These are phyloP conservation scores for Aspergillus candidus DNA, from an alignment of 2,329 filamentous ascomycete species.

Conservation along the genomic window DNA sequence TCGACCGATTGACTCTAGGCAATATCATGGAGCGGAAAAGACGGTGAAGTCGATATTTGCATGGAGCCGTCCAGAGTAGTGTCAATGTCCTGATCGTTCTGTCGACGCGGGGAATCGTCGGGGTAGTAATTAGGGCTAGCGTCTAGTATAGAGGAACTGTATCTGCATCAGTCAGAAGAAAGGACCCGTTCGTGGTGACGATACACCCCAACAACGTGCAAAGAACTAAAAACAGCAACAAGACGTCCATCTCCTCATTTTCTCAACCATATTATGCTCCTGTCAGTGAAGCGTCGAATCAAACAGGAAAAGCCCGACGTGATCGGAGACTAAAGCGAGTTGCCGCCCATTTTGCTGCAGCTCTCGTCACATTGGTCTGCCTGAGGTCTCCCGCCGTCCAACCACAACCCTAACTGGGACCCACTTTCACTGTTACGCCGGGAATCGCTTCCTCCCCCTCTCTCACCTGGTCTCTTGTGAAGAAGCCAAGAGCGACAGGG, in stretches of 20 bases:
- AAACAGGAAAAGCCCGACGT: neutral
- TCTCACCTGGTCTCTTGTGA: constrained; percentile 6
- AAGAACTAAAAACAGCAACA: neutral
- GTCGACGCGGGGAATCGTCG: no score
- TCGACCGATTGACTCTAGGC: neutral
- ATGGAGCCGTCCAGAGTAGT: neutral
- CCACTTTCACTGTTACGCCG: no score
- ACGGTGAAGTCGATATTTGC: constrained; percentile 6
- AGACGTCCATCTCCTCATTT: neutral
- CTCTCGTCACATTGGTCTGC: neutral
- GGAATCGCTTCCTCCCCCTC: neutral
- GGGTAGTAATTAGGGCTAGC: no score
- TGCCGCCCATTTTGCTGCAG: no score
- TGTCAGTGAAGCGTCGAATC: no score
- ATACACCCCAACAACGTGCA: constrained; percentile 1
- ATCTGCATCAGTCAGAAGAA: no score
- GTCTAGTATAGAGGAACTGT: no score
- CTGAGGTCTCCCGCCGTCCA: no score
- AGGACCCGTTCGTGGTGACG: no score
- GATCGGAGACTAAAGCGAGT: no score
- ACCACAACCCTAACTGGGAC: no score
- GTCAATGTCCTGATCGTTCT: neutral
- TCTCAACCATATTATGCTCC: no score
- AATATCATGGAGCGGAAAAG: constrained; percentile 2
- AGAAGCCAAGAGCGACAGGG: constrained; percentile 11